A percentile compares a stretch with the other conserved stretches of the same genome.
These are phyloP conservation scores for Mercurialis annua DNA, from an alignment of 345 rosid genomes.

Conservation along the genomic window DNA sequence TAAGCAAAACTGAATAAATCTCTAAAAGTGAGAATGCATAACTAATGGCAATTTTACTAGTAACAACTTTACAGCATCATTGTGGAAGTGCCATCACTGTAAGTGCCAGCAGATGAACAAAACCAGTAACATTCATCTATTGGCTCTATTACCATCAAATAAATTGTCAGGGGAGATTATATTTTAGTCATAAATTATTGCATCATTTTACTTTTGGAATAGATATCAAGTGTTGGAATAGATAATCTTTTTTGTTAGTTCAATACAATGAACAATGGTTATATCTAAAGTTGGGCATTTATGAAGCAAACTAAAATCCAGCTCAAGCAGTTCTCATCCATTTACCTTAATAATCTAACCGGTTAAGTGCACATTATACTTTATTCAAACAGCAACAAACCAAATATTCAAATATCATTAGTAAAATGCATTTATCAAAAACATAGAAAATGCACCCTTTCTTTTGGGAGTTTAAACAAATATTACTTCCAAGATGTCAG, in stretches of 20 bases:
- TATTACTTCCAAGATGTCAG: not conserved
- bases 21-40: not conserved
- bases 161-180: not conserved
- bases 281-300: not conserved
- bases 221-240: too few species aligned
- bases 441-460: too few species aligned
- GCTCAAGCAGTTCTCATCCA: not conserved
- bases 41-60: not conserved
- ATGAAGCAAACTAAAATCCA: not conserved
- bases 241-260: not conserved
- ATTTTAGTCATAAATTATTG: not conserved
- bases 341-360: not conserved
- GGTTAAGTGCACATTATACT: not conserved
- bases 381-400: not conserved
- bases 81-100: not conserved
- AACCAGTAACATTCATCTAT: not conserved
- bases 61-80: not conserved
- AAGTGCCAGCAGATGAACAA: not conserved
- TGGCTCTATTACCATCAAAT: not conserved
- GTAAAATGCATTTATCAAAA: too few species aligned
- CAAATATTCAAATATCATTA: not conserved
- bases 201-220: too few species aligned
- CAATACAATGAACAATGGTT: not conserved
- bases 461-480: not conserved
- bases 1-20: not conserved